Conservation (phyloP, 2,329 filamentous ascomycete species). For the Pseudogymnoascus sp. region DNA sequence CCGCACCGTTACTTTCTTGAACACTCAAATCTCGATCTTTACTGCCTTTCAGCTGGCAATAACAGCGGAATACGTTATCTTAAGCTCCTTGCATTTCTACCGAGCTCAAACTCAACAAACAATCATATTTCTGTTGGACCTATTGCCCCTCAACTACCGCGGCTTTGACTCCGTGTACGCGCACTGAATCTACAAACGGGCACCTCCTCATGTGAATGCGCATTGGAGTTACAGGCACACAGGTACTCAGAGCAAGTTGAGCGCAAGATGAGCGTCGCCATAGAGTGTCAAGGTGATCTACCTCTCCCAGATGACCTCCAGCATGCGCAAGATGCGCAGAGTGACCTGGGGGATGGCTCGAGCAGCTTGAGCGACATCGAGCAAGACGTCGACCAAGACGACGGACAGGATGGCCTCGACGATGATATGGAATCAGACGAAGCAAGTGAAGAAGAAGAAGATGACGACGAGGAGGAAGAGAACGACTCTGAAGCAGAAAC, state of each 20-base stretch:
- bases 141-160: neutral
- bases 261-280: constrained; percentile 25
- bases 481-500: constrained; percentile 85
- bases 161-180: neutral
- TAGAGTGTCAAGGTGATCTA: constrained; percentile 22
- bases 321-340: constrained; percentile 24
- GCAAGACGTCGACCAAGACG: constrained; percentile 51
- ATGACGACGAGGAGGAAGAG: constrained; percentile 39
- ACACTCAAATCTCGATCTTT: neutral
- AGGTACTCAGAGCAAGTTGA: constrained; percentile 13
- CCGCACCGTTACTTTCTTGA: constrained; percentile 8
- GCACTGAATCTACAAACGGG: constrained; percentile 8
- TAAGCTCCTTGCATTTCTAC: neutral
- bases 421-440: constrained; percentile 46
- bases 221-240: neutral
- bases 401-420: constrained; percentile 54
- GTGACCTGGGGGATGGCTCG: constrained; percentile 57
- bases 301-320: constrained; percentile 23
- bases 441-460: constrained; percentile 32
- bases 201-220: constrained; percentile 2
- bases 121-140: neutral
- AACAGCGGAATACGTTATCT: constrained; percentile 7
- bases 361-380: constrained; percentile 92
- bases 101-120: neutral
- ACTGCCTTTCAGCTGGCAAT: constrained; percentile 7